Evolutionary conservation across 169 alveolate species (phyloP).

Genomic region (Hammondia hammondi): DNA sequence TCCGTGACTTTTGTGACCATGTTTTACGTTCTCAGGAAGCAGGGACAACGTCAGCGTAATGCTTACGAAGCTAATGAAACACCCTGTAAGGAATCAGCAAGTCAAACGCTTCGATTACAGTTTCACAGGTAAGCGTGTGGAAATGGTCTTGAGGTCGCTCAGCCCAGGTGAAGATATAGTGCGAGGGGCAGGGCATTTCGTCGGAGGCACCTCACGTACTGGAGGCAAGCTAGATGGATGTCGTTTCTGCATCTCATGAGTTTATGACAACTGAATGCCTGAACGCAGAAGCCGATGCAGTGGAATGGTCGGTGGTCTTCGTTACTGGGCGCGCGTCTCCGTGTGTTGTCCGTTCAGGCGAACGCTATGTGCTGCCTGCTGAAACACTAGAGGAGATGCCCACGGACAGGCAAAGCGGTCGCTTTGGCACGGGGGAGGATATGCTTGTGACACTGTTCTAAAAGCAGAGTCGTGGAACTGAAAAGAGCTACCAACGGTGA

Average conservation of each 20-base stretch:
- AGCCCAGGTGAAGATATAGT: too few species aligned
- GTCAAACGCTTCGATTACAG: conserved; percentile 45
- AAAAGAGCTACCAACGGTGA: too few species aligned
- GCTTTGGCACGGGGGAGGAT: neutral
- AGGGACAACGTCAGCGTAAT: conserved; percentile 46
- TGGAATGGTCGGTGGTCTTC: neutral
- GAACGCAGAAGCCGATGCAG: neutral
- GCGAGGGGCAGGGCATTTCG: too few species aligned
- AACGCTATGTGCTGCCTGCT: conserved; percentile 1
- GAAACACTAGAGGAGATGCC: neutral
- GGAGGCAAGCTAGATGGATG: too few species aligned
- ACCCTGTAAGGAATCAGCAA: neutral
- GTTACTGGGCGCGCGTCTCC: neutral
- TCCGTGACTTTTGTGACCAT: neutral
- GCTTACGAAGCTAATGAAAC: conserved; percentile 39
- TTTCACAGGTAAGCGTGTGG: conserved; percentile 28
- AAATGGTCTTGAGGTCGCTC: too few species aligned
- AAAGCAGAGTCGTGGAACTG: too few species aligned
- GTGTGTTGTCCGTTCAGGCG: neutral
- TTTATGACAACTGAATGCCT: neutral
- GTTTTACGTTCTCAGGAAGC: neutral
- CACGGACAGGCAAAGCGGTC: conserved; percentile 2
- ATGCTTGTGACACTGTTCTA: neutral
- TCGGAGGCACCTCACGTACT: too few species aligned
- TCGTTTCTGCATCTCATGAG: too few species aligned